Percentiles rank a stretch among this genome's conserved stretches.
Conservation (phyloP, 139 green algal species). For the Closterium sp. region DNA sequence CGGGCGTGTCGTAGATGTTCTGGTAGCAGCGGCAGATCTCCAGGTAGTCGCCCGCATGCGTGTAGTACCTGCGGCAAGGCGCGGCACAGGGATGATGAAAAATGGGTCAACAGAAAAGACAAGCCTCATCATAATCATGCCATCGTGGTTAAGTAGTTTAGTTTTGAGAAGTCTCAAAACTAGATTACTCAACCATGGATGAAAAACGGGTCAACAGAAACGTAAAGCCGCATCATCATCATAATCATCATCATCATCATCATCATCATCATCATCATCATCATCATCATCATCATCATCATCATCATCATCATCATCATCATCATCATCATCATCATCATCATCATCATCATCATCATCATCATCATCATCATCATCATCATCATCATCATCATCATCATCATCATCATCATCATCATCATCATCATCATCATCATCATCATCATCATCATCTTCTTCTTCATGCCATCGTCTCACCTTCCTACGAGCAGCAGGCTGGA, state of each 20-base stretch:
- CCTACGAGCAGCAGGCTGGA: not conserved
- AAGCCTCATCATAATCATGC: too few species aligned
- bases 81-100: too few species aligned
- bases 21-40: conserved; percentile 86
- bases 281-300: not conserved
- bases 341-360: not conserved
- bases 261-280: conserved; percentile 6
- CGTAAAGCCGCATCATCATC: too few species aligned
- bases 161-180: too few species aligned
- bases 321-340: not conserved
- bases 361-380: not conserved
- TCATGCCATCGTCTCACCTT: too few species aligned
- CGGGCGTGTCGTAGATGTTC: conserved; percentile 61
- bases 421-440: not conserved
- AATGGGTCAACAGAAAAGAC: too few species aligned
- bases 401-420: not conserved
- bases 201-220: too few species aligned
- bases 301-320: not conserved
- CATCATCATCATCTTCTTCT: not conserved
- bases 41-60: conserved; percentile 83
- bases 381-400: not conserved
- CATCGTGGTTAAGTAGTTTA: too few species aligned
- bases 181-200: too few species aligned
- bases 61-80: conserved; percentile 69
- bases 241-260: too few species aligned